These are phyloP conservation scores for Nissolia schottii DNA, from an alignment of 306 rosid genomes.

Conservation along the genomic window DNA sequence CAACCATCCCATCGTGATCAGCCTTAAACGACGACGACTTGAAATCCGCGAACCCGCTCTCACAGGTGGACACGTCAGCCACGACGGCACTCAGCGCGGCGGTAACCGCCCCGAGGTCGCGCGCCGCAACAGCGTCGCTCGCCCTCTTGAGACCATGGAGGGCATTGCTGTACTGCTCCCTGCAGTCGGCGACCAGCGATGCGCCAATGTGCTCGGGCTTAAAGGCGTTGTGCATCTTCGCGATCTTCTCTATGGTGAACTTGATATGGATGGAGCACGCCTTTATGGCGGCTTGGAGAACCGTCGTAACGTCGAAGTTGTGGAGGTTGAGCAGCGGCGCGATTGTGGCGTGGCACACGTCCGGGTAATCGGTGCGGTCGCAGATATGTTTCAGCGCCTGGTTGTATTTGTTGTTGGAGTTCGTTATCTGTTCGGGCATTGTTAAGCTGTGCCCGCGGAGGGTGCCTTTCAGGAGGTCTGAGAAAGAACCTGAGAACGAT, in stretches of 20 bases:
- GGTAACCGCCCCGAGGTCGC: conserved; percentile 17
- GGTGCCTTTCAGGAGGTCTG: conserved; percentile 10
- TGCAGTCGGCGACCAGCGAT: not conserved
- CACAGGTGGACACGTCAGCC: conserved; percentile 27
- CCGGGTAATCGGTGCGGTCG: conserved; percentile 21
- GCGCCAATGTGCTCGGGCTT: not conserved
- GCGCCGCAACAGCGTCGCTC: not conserved
- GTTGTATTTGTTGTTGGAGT: not conserved
- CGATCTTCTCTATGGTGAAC: not conserved
- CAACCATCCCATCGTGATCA: conserved; percentile 2
- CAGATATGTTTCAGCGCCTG: not conserved
- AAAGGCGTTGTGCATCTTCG: not conserved
- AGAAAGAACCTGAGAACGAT: not conserved
- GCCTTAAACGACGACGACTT: not conserved
- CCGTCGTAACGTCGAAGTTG: not conserved
- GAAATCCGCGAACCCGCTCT: conserved; percentile 1
- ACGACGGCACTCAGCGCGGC: conserved; percentile 21
- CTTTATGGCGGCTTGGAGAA: conserved; percentile 15
- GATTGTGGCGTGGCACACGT: not conserved
- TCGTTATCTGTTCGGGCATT: not conserved
- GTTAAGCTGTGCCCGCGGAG: not conserved
- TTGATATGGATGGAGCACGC: not conserved
- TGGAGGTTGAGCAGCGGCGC: not conserved
- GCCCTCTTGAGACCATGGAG: not conserved
- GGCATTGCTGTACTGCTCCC: not conserved